Evolutionary conservation across 1,284 basidiomycete species (phyloP).

Genomic region (Fomitopsis palustris): DNA sequence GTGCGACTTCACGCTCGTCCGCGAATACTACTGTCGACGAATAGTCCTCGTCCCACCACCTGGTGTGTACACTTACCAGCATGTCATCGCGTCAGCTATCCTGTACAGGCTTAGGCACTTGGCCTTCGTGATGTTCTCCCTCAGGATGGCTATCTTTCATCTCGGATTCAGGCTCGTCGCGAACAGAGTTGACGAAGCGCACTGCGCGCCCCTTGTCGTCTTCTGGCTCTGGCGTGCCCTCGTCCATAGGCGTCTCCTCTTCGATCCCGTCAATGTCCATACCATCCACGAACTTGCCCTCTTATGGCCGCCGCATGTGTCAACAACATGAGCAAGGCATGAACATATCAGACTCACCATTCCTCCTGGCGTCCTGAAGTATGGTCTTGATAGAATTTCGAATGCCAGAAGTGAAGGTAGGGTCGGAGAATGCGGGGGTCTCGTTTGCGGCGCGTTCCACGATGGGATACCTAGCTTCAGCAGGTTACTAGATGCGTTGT

Average conservation of each 20-base stretch:
- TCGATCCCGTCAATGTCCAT: conserved; percentile 2
- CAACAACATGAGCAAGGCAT: not conserved
- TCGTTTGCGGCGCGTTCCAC: conserved; percentile 63
- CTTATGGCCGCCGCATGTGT: not conserved
- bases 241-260: conserved; percentile 1
- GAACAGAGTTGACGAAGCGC: not conserved
- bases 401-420: conserved; percentile 44
- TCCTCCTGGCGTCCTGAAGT: conserved; percentile 20
- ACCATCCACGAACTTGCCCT: not conserved
- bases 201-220: not conserved
- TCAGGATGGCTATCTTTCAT: not conserved
- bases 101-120: not conserved
- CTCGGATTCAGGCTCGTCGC: not conserved
- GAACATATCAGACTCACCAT: not conserved
- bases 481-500: not conserved
- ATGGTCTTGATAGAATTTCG: conserved; percentile 26
- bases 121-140: not conserved
- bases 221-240: not conserved
- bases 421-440: conserved; percentile 47
- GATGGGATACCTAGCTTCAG: conserved; percentile 42
- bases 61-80: not conserved
- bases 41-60: too few species aligned
- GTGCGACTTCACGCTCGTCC: too few species aligned
- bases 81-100: not conserved
- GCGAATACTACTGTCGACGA: too few species aligned